Evolutionary conservation across 176 grass and related monocot species (phyloP).

Genomic region (barley (Hordeum vulgare)): DNA sequence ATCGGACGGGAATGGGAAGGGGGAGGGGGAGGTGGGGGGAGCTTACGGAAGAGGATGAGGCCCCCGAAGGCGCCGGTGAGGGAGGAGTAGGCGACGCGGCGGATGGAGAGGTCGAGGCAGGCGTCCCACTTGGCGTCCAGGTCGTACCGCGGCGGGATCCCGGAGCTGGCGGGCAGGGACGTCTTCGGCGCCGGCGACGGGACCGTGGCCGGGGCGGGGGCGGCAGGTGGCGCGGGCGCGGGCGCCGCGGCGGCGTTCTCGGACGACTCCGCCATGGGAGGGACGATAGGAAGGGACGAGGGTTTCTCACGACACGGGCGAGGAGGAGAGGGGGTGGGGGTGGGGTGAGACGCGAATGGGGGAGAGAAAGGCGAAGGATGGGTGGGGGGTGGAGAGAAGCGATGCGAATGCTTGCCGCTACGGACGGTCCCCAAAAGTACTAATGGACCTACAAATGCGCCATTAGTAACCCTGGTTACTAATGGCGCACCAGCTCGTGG

Average conservation of each 20-base stretch:
- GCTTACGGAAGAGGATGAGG: constrained; percentile 81
- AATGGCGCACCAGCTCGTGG: too few species aligned
- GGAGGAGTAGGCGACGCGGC: constrained; percentile 79
- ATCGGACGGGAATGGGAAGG: too few species aligned
- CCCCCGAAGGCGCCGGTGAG: constrained; percentile 70
- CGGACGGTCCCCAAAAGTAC: too few species aligned
- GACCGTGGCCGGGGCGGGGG: background rate
- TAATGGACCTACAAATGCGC: too few species aligned
- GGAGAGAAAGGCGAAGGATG: background rate
- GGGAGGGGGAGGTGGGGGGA: background rate
- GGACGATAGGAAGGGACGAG: background rate
- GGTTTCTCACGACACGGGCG: constrained; percentile 38
- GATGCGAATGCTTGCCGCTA: background rate
- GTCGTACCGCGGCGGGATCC: constrained; percentile 61
- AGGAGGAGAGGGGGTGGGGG: too few species aligned
- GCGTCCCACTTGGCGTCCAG: constrained; percentile 88
- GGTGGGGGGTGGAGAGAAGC: too few species aligned
- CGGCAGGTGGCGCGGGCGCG: background rate
- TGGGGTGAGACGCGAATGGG: constrained; percentile 5
- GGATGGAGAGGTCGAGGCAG: constrained; percentile 86
- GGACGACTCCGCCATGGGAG: constrained; percentile 57
- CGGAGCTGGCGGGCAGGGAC: background rate
- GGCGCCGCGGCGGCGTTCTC: constrained; percentile 41
- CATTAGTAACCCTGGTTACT: too few species aligned
- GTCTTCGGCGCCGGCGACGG: background rate